These are phyloP conservation scores for Mucor saturninus DNA, from an alignment of 371 early-diverging fungal genomes.

Conservation along the genomic window DNA sequence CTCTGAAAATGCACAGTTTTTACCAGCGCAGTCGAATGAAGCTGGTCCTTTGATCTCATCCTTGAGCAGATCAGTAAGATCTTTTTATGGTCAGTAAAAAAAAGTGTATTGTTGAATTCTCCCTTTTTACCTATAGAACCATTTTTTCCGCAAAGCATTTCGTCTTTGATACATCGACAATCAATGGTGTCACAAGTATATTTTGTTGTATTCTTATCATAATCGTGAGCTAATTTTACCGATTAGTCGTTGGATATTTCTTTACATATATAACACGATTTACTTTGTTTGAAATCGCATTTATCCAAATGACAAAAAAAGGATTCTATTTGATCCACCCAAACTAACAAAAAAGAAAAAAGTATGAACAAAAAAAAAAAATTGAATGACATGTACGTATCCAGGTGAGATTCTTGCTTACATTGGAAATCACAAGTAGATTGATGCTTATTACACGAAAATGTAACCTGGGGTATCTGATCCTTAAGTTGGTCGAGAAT, in stretches of 20 bases:
- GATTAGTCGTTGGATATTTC: neutral
- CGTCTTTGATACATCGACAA: slow-evolving; percentile 75
- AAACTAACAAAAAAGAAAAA: slow-evolving; percentile 47
- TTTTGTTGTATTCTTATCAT: slow-evolving; percentile 57
- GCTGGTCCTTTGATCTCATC: slow-evolving; percentile 82
- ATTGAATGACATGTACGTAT: neutral
- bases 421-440: slow-evolving; percentile 73
- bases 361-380: neutral
- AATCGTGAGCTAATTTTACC: neutral
- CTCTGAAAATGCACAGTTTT: slow-evolving; percentile 74
- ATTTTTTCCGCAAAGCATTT: slow-evolving; percentile 82
- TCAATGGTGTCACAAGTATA: slow-evolving; percentile 72
- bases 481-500: slow-evolving; percentile 66
- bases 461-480: slow-evolving; percentile 71
- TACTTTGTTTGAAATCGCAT: slow-evolving; percentile 55
- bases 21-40: slow-evolving; percentile 64
- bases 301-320: slow-evolving; percentile 77
- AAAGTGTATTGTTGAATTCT: neutral
- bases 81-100: slow-evolving; percentile 10
- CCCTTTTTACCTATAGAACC: slow-evolving; percentile 54
- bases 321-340: slow-evolving; percentile 78
- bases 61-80: slow-evolving; percentile 71
- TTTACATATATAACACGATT: neutral
- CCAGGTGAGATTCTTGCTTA: slow-evolving; percentile 18
- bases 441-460: slow-evolving; percentile 61